Evolutionary conservation across 345 rosid genomes (phyloP).

Genomic region (Geranium rotundifolium): DNA sequence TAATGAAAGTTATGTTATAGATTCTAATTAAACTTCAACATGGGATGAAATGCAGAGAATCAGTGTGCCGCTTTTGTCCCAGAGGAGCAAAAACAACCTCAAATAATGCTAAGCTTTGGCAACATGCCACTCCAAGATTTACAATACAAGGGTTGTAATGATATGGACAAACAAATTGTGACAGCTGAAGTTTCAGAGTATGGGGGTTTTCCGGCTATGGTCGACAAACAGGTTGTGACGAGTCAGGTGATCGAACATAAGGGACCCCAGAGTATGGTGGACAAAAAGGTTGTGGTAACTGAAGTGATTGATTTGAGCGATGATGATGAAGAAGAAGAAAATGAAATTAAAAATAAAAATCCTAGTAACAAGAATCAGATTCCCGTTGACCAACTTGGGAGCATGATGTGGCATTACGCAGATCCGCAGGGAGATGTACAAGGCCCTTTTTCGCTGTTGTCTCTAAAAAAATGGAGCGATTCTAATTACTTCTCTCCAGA

Average conservation of each 20-base stretch:
- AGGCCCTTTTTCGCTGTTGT: slow-evolving; percentile 56
- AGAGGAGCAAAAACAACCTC: slow-evolving; percentile 7
- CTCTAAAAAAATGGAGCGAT: slow-evolving; percentile 52
- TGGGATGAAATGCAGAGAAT: slow-evolving; percentile 10
- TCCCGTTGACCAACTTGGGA: slow-evolving; percentile 10
- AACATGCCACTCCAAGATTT: neutral
- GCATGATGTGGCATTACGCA: slow-evolving; percentile 42
- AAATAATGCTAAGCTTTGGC: neutral
- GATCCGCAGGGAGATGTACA: slow-evolving; percentile 54
- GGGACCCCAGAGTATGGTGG: neutral
- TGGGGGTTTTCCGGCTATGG: neutral
- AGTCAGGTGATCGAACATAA: slow-evolving; percentile 19
- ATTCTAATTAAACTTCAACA: neutral
- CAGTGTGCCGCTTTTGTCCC: neutral
- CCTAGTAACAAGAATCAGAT: slow-evolving; percentile 8
- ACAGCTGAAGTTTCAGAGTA: slow-evolving; percentile 17
- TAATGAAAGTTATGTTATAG: neutral
- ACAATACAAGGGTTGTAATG: neutral
- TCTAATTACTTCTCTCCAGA: slow-evolving; percentile 30
- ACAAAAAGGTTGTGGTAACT: neutral
- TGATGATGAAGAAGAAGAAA: slow-evolving; percentile 24
- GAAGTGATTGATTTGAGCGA: slow-evolving; percentile 53
- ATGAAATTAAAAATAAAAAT: slow-evolving; percentile 11
- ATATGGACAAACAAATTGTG: neutral
- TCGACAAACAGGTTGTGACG: neutral